These are phyloP conservation scores for Jamesozyma piceae DNA, from an alignment of 805 yeast genomes.

Conservation along the genomic window DNA sequence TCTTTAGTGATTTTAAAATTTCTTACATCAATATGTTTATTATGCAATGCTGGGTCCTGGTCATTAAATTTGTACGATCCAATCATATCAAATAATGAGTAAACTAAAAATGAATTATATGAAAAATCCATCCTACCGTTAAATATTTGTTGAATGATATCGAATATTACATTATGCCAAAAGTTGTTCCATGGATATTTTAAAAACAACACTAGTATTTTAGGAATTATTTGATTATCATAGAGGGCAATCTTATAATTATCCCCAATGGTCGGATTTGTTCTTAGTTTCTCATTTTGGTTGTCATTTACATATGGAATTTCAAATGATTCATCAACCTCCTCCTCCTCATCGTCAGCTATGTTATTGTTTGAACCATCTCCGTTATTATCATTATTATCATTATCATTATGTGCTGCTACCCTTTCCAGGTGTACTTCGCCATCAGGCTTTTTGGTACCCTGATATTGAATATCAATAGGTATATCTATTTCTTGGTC, in stretches of 20 bases:
- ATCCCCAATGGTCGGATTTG: slow-evolving; percentile 73
- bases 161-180: slow-evolving; percentile 92
- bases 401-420: background rate
- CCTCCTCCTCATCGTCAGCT: slow-evolving; percentile 9
- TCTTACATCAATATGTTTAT: background rate
- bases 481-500: background rate
- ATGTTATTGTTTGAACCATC: slow-evolving; percentile 6
- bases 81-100: slow-evolving; percentile 18
- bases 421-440: background rate
- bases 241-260: slow-evolving; percentile 68
- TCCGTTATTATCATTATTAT: background rate
- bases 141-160: slow-evolving; percentile 84
- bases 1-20: slow-evolving; percentile 49
- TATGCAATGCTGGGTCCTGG: slow-evolving; percentile 33
- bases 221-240: slow-evolving; percentile 59
- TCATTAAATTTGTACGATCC: slow-evolving; percentile 6
- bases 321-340: slow-evolving; percentile 29
- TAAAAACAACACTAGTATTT: slow-evolving; percentile 64
- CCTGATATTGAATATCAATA: background rate
- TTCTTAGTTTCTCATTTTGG: slow-evolving; percentile 36
- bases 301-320: slow-evolving; percentile 30
- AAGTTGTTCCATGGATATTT: slow-evolving; percentile 92
- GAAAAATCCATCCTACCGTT: slow-evolving; percentile 80
- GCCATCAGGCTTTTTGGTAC: background rate
- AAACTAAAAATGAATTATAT: slow-evolving; percentile 64